Percentiles rank a stretch among this genome's conserved stretches.
phyloP scores from a whole-genome alignment of 1,284 basidiomycete species.

The Irpex sp. region DNA sequence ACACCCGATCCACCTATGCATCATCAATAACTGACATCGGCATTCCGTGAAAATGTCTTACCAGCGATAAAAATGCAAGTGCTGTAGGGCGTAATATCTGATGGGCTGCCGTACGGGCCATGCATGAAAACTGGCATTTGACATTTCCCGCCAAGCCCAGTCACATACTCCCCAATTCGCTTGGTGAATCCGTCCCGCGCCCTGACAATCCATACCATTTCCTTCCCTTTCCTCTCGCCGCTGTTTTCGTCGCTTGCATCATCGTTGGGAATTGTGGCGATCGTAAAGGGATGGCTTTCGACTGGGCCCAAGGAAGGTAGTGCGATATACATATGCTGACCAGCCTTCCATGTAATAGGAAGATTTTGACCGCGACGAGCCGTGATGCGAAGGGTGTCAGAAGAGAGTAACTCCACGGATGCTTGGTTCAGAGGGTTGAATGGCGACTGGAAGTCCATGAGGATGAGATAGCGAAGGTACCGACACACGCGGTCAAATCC shows the following conservation, averaged over 20 bases:
- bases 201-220: slow-evolving; percentile 47
- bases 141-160: slow-evolving; percentile 22
- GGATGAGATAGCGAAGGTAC: slow-evolving; percentile 28
- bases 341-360: slow-evolving; percentile 46
- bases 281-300: slow-evolving; percentile 57
- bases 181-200: slow-evolving; percentile 48
- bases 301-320: slow-evolving; percentile 42
- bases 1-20: slow-evolving; percentile 45
- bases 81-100: slow-evolving; percentile 38
- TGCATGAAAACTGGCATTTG: slow-evolving; percentile 43
- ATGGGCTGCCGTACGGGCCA: slow-evolving; percentile 51
- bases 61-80: slow-evolving; percentile 48
- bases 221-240: slow-evolving; percentile 22
- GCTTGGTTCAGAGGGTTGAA: slow-evolving; percentile 21
- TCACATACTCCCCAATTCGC: slow-evolving; percentile 32
- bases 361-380: slow-evolving; percentile 23
- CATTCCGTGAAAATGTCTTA: slow-evolving; percentile 18
- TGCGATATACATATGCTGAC: slow-evolving; percentile 54
- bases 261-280: slow-evolving; percentile 34
- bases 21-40: background rate
- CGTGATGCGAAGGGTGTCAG: slow-evolving; percentile 37
- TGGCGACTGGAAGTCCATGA: slow-evolving; percentile 32
- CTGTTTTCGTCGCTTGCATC: slow-evolving; percentile 15
- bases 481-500: slow-evolving; percentile 38
- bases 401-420: slow-evolving; percentile 30